phyloP scores from a whole-genome alignment of 352 stramenopile species.

The Hyaloperonospora brassicae region DNA sequence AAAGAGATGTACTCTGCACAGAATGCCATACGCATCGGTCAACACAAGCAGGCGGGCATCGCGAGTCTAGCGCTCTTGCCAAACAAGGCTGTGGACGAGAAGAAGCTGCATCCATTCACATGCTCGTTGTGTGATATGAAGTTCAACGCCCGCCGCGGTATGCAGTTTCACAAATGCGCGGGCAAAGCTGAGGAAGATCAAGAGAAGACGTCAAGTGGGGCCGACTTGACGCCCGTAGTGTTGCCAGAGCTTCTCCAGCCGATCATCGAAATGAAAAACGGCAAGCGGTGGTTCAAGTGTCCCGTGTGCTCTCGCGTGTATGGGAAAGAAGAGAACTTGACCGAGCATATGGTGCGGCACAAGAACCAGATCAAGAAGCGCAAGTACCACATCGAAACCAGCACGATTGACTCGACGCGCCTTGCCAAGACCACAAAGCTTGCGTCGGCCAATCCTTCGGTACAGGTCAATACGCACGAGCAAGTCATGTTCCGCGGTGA shows the following conservation, averaged over 20 bases:
- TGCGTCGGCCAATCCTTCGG: constrained; percentile 76
- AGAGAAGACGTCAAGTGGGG: constrained; percentile 15
- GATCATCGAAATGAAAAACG: constrained; percentile 70
- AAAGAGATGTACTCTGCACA: constrained; percentile 85
- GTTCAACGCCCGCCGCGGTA: constrained; percentile 74
- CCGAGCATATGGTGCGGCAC: constrained; percentile 77
- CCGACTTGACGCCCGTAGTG: constrained; percentile 55
- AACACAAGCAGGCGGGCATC: constrained; percentile 43
- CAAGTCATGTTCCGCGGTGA: constrained; percentile 73
- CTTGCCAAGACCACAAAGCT: constrained; percentile 73
- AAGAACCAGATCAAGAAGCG: constrained; percentile 83
- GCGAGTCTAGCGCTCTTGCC: constrained; percentile 38
- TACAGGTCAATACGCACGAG: constrained; percentile 85
- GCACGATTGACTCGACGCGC: constrained; percentile 70
- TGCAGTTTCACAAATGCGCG: constrained; percentile 83
- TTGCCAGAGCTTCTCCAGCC: constrained; percentile 52
- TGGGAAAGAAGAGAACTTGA: constrained; percentile 58
- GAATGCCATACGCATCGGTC: constrained; percentile 60
- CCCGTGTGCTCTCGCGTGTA: constrained; percentile 74
- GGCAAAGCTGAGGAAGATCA: constrained; percentile 38
- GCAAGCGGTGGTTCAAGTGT: constrained; percentile 84
- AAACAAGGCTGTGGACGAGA: constrained; percentile 82
- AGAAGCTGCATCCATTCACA: constrained; percentile 81
- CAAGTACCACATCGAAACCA: constrained; percentile 80
- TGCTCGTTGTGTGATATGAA: constrained; percentile 77